Base-by-base conservation (phyloP, 2,329 filamentous ascomycete species). In the Pseudogymnoascus sp. region DNA sequence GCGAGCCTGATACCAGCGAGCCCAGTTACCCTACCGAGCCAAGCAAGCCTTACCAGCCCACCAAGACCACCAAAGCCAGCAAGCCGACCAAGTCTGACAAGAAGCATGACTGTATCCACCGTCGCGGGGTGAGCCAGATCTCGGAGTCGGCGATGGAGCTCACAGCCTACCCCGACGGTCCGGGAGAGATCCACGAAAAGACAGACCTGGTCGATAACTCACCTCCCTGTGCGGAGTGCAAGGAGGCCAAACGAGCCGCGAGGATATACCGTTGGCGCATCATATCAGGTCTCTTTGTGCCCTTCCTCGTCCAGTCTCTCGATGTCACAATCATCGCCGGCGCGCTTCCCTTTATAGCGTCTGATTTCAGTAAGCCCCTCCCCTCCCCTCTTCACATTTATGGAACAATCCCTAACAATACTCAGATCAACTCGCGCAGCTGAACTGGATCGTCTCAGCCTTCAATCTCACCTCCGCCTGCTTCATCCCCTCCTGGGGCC, bases 401-500 rank as follows among this genome's bases (percentile, higher is more conserved):
- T 11, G 7, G 31, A 31, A 59, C 65, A 65, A 23, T 56, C 7
- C 5, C 14, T 14, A 25, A 1, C 28, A 11, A 2, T 7, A 12
- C 21, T 4, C 63, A 81, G 80, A 78, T 65, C 71, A 84, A 69
- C 70, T 84, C 4, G 78, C 81, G 16, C 81, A 86, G 67, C 77
- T 87, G 1, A 88, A 87, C 69, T 89, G 85, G 85, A 87, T 90
- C 69, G 82, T 89, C 16, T 86, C 86, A 0, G 78, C 85, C 5
- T 90, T 88, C 73, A 89, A 85, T 61, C 76, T 90, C 12, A 86
- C 85, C 0, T 83, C 84, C 0, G 85, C 86, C 1, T 82, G 85
- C 1, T 89, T 88, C 66, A 84, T 89, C 7, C 86, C 86, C 3
- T 81, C 83, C 61, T 88, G 85, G 75, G 84, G 82, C 1, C 85